These are phyloP conservation scores for Nidula microcarpa DNA, from an alignment of 768 basidiomycete genomes.

Conservation along the genomic window DNA sequence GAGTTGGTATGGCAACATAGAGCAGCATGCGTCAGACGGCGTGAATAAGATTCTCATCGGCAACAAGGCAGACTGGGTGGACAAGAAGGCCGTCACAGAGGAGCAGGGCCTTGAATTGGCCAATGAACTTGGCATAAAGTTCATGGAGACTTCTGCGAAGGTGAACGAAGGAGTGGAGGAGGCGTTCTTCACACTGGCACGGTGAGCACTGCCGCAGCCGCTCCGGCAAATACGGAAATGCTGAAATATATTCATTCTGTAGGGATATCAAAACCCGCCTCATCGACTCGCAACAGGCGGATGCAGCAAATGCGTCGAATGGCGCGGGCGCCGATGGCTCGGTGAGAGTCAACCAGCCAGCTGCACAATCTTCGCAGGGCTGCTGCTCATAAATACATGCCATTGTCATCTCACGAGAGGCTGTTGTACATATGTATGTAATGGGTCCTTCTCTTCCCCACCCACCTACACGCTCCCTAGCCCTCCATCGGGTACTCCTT, in stretches of 20 bases:
- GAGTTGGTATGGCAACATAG: slow-evolving; percentile 97
- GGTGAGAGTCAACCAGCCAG: slow-evolving; percentile 64
- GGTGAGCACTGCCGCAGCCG: slow-evolving; percentile 46
- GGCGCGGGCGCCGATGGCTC: slow-evolving; percentile 48
- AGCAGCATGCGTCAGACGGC: slow-evolving; percentile 97
- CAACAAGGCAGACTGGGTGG: slow-evolving; percentile 98
- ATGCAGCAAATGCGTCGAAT: slow-evolving; percentile 38
- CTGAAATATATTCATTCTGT: slow-evolving; percentile 4
- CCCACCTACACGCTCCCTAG: too few species aligned
- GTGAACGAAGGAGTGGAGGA: slow-evolving; percentile 97
- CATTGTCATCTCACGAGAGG: too few species aligned
- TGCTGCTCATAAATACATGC: slow-evolving; percentile 42
- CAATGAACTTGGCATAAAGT: slow-evolving; percentile 89
- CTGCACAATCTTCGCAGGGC: slow-evolving; percentile 34
- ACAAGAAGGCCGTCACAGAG: slow-evolving; percentile 89
- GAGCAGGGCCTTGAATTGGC: slow-evolving; percentile 93
- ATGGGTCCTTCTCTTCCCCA: too few species aligned
- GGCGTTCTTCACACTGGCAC: slow-evolving; percentile 95
- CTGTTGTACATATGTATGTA: too few species aligned
- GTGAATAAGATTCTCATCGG: slow-evolving; percentile 99
- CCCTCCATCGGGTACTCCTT: too few species aligned
- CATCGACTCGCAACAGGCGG: slow-evolving; percentile 84
- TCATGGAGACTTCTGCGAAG: slow-evolving; percentile 98
- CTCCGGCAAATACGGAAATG: not conserved
- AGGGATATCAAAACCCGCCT: slow-evolving; percentile 98